phyloP scores from a whole-genome alignment of 495 filamentous ascomycete species.

The Copromyces sp. region DNA sequence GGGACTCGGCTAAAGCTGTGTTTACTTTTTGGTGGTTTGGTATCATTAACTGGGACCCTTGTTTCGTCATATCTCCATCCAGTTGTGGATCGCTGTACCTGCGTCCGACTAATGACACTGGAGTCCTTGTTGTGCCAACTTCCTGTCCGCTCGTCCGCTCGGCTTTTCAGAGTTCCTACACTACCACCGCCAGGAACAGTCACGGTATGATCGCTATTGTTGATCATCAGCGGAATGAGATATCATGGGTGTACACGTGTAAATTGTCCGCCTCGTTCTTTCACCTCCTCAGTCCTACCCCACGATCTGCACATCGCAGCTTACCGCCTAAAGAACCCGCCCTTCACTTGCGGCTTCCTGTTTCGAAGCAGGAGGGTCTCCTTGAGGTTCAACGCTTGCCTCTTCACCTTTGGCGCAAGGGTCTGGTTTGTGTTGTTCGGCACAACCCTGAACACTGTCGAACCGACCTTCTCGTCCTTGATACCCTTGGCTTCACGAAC shows the following conservation, averaged over 20 bases:
- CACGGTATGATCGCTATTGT: not conserved
- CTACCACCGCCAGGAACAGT: not conserved
- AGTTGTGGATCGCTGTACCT: not conserved
- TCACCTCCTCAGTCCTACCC: not conserved
- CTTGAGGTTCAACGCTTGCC: slow-evolving; percentile 20
- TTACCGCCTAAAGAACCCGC: slow-evolving; percentile 29
- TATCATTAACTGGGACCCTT: not conserved
- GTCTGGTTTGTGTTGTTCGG: slow-evolving; percentile 17
- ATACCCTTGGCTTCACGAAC: slow-evolving; percentile 18
- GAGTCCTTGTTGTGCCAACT: not conserved
- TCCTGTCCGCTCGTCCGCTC: not conserved
- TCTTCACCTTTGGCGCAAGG: slow-evolving; percentile 31
- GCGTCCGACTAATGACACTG: not conserved
- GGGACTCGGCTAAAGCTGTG: not conserved
- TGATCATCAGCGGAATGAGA: not conserved
- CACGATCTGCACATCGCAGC: slow-evolving; percentile 10
- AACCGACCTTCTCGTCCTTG: slow-evolving; percentile 28
- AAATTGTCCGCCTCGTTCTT: not conserved
- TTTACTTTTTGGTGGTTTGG: not conserved
- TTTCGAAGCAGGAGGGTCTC: slow-evolving; percentile 28
- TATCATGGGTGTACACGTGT: not conserved
- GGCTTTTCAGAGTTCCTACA: not conserved
- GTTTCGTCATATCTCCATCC: not conserved
- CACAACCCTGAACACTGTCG: slow-evolving; percentile 34
- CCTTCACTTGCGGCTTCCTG: slow-evolving; percentile 17